A percentile compares a stretch with the other conserved stretches of the same genome.
Conservation (phyloP, 2,329 filamentous ascomycete species). For the Aspergillus ustus region DNA sequence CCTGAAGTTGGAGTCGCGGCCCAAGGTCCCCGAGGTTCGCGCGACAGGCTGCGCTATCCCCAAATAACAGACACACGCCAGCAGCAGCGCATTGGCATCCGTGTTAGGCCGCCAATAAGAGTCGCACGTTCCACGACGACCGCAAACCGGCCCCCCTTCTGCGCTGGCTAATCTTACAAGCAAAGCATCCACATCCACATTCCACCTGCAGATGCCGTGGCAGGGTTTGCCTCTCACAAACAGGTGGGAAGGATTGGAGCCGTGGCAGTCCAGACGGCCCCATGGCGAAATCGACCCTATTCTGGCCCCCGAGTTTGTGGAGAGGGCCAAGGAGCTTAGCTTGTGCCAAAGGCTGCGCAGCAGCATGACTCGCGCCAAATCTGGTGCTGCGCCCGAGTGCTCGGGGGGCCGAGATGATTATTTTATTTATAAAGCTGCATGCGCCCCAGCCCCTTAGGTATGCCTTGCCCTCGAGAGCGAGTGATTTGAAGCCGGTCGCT, state of each 20-base stretch:
- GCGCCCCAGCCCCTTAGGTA: no score
- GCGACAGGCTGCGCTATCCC: neutral
- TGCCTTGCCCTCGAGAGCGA: neutral
- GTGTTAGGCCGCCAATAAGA: neutral
- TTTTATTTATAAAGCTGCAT: neutral
- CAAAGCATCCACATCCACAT: neutral
- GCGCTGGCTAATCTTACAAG: neutral
- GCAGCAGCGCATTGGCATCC: neutral
- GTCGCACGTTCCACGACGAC: neutral
- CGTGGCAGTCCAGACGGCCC: neutral
- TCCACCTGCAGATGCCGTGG: neutral
- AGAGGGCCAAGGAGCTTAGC: neutral
- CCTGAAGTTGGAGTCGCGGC: no score
- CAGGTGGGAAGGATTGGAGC: slow-evolving; percentile 10
- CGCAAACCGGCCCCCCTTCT: neutral
- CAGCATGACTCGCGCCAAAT: neutral
- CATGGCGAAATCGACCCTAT: neutral
- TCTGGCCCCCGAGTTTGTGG: neutral
- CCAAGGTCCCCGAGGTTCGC: neutral
- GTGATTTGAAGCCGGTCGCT: neutral
- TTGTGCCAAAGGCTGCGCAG: neutral
- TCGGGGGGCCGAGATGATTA: slow-evolving; percentile 7
- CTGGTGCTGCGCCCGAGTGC: neutral
- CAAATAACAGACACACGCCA: neutral
- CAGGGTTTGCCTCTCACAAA: slow-evolving; percentile 14